Evolutionary conservation across 768 basidiomycete species (phyloP).

Genomic region (Tylopilus vinaceipallidus): DNA sequence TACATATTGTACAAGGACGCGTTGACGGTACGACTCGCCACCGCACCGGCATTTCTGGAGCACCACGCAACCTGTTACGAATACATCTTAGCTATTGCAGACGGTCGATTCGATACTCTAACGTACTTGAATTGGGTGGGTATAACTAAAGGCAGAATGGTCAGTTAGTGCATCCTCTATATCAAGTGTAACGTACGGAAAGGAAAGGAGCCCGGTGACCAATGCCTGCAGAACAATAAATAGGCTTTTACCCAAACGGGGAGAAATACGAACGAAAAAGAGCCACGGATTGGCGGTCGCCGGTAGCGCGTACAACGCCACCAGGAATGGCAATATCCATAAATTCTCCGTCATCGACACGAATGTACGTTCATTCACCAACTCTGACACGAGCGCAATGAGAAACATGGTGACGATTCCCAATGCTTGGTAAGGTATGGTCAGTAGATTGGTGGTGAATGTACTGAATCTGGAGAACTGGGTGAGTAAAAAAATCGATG

Average conservation of each 20-base stretch:
- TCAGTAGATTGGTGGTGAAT: slow-evolving; percentile 57
- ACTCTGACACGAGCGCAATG: slow-evolving; percentile 50
- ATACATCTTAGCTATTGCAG: slow-evolving; percentile 18
- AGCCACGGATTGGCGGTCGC: too few species aligned
- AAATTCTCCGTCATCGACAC: slow-evolving; percentile 53
- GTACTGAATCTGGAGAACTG: slow-evolving; percentile 47
- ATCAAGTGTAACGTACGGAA: too few species aligned
- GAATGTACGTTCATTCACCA: slow-evolving; percentile 50
- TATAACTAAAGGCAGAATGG: slow-evolving; percentile 32
- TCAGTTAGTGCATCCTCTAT: too few species aligned
- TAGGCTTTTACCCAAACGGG: too few species aligned
- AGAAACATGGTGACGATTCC: slow-evolving; percentile 53
- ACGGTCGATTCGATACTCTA: neutral
- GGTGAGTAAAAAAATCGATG: neutral
- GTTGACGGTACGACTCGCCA: slow-evolving; percentile 58
- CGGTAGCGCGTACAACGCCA: slow-evolving; percentile 54
- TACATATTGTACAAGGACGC: too few species aligned
- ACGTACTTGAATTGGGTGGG: too few species aligned
- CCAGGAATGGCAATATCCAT: slow-evolving; percentile 61
- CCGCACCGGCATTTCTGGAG: slow-evolving; percentile 57
- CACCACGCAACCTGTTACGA: too few species aligned
- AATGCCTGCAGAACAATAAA: too few species aligned
- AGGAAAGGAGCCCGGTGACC: too few species aligned
- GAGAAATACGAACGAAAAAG: too few species aligned
- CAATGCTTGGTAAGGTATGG: slow-evolving; percentile 52